Percentiles rank a stretch among this genome's conserved stretches.
These are phyloP conservation scores for Penicillium herquei DNA, from an alignment of 495 filamentous ascomycete genomes.

Conservation along the genomic window DNA sequence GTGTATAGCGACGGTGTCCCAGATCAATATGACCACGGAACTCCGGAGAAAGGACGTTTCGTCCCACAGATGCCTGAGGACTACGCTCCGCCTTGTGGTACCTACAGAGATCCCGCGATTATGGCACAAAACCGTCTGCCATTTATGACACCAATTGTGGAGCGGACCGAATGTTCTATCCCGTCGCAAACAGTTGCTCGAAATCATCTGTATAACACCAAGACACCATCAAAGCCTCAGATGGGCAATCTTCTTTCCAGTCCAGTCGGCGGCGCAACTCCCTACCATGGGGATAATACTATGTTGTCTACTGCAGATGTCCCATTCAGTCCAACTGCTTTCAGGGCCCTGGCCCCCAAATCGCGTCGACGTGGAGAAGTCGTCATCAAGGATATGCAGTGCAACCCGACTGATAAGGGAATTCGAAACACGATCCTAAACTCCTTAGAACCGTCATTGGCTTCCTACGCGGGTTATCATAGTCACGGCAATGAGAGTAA, in stretches of 20 bases:
- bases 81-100: constrained; percentile 69
- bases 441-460: constrained; percentile 66
- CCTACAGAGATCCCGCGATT: constrained; percentile 72
- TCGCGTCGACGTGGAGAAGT: constrained; percentile 41
- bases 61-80: constrained; percentile 78
- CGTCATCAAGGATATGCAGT: constrained; percentile 76
- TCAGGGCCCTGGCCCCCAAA: constrained; percentile 36
- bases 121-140: constrained; percentile 83
- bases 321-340: constrained; percentile 47
- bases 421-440: constrained; percentile 73
- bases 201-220: constrained; percentile 59
- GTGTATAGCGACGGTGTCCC: constrained; percentile 24
- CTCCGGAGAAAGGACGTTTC: constrained; percentile 46
- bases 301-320: constrained; percentile 37
- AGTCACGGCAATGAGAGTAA: constrained; percentile 60
- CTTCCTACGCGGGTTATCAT: constrained; percentile 73
- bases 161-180: constrained; percentile 85
- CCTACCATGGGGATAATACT: constrained; percentile 29
- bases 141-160: constrained; percentile 98
- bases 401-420: constrained; percentile 79
- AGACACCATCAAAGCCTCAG: constrained; percentile 66
- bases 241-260: constrained; percentile 38
- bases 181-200: constrained; percentile 51
- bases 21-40: constrained; percentile 20
- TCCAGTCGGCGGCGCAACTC: constrained; percentile 28